Base-by-base conservation (phyloP, 2,329 filamentous ascomycete genomes). In the Claviceps digitariae region DNA sequence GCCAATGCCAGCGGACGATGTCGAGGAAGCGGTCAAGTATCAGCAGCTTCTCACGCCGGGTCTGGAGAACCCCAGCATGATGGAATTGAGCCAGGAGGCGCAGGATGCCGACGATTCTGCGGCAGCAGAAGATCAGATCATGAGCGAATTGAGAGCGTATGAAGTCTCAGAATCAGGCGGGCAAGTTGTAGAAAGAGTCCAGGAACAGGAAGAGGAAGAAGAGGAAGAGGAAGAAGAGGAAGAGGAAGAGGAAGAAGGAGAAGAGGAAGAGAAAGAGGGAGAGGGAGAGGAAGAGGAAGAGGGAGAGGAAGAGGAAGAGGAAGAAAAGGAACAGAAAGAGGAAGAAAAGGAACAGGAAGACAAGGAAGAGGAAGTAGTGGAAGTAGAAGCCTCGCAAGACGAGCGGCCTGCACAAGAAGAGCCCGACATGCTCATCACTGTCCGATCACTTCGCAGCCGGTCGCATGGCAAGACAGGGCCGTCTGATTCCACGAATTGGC, bases 371-470 rank as follows among this genome's bases (percentile, higher is more conserved):
- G 7, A 8, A 2, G 38, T n/a, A 20, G 17, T 3, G 13, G 45
- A 45, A 12, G 45, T 15, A 49, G 31, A 38, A 2, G 20, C 25
- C 4, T 50, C 48, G 4, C 27, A 36, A 23, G 40, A 31, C 12
- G n/a, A n/a, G 4, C 21, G 29, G 15, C 23, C 54, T 53, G 49
- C 20, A 27, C 56, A 56, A 44, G 56, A 56, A 41, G 56, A 57
- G 51, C 52, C 57, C 6, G 66, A 67, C 15, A 48, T 60, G n/a
- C 52, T 58, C 40, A 63, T 64, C 48, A 61, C 61, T 10, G 59
- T 60, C 38, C 63, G 64, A 50, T 62, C 64, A 17, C 58, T 66
- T 27, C 65, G 66, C 34, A 64, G 64, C 56, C 61, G 61, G 25
- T 59, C 59, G 31, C 63, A 63, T 38, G 56, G 56, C 46, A 59